These are phyloP conservation scores for Russula sp. DNA, from an alignment of 768 basidiomycete genomes.

Conservation along the genomic window DNA sequence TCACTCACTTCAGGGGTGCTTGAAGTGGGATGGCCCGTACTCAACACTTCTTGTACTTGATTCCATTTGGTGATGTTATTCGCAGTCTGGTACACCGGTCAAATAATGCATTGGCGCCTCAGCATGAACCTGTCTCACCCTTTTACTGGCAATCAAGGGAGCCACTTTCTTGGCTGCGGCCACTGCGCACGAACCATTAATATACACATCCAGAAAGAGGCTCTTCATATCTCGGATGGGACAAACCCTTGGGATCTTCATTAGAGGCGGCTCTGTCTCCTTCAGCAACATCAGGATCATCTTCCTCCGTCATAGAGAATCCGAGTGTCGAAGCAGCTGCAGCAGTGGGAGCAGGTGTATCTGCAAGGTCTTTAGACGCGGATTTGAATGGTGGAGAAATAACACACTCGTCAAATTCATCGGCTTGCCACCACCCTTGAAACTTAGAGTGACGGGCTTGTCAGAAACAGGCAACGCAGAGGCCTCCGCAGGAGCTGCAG, in stretches of 20 bases:
- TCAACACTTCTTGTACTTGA: constrained; percentile 84
- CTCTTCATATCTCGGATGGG: constrained; percentile 25
- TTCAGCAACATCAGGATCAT: constrained; percentile 34
- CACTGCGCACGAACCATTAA: constrained; percentile 34
- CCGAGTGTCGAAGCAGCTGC: constrained; percentile 43
- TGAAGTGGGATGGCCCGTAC: constrained; percentile 23
- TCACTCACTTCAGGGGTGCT: constrained; percentile 13
- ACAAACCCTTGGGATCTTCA: constrained; percentile 46
- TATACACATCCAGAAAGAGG: constrained; percentile 24
- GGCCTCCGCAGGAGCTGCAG: constrained; percentile 35
- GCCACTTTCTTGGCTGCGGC: constrained; percentile 61
- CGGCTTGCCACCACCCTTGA: constrained; percentile 34
- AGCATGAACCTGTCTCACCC: constrained; percentile 38
- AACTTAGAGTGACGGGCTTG: constrained; percentile 74
- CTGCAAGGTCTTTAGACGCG: not conserved
- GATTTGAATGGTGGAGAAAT: constrained; percentile 13
- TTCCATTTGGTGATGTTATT: constrained; percentile 98
- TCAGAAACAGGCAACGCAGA: constrained; percentile 67
- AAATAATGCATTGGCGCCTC: not conserved
- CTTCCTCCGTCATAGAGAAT: constrained; percentile 61
- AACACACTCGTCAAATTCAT: constrained; percentile 18
- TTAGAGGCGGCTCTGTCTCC: constrained; percentile 30
- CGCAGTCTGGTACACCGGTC: constrained; percentile 46
- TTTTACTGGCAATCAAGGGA: constrained; percentile 78
- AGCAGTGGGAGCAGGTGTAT: constrained; percentile 25